A percentile compares a stretch with the other conserved stretches of the same genome.
These are phyloP conservation scores for Fonsecaea pugnacius DNA, from an alignment of 2,329 filamentous ascomycete species.

Conservation along the genomic window DNA sequence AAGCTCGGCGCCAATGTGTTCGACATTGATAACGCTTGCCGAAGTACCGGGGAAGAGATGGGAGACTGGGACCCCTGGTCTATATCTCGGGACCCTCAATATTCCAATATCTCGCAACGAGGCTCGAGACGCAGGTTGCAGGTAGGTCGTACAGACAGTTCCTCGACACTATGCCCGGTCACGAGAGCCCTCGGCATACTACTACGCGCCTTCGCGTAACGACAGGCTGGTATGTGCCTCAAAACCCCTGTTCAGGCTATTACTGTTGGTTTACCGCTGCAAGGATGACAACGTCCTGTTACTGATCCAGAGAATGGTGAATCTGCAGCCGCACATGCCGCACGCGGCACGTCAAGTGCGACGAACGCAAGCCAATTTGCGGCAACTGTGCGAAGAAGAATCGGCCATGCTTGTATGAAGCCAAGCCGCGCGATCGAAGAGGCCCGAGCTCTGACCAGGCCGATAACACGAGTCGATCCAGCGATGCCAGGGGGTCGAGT, in stretches of 20 bases:
- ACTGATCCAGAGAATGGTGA: neutral
- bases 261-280: neutral
- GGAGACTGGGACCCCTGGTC: neutral
- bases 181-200: neutral
- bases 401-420: constrained; percentile 6
- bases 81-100: neutral
- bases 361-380: constrained; percentile 8
- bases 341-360: constrained; percentile 6
- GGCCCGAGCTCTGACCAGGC: neutral
- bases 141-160: neutral
- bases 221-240: neutral
- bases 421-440: neutral
- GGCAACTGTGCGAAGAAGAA: constrained; percentile 11
- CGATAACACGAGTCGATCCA: neutral
- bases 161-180: neutral
- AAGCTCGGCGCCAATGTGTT: neutral
- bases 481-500: neutral
- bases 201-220: neutral
- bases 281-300: neutral
- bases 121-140: neutral
- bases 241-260: neutral
- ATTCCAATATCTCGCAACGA: neutral
- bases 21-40: neutral
- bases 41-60: neutral
- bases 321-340: constrained; percentile 5